These are phyloP conservation scores for Myxozyma mucilagina DNA, from an alignment of 805 yeast species.

Conservation along the genomic window DNA sequence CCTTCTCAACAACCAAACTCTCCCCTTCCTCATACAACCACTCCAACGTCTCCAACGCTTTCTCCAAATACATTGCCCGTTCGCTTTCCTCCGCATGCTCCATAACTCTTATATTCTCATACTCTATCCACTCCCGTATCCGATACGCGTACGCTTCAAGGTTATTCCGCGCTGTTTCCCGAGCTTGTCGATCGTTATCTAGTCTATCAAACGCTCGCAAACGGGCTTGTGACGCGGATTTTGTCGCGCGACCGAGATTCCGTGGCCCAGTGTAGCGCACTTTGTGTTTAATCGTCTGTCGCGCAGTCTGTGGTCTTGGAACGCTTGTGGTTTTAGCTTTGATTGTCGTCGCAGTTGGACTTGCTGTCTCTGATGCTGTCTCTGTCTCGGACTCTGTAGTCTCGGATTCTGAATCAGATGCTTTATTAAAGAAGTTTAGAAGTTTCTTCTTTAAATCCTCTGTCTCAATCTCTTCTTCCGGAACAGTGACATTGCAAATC, in stretches of 20 bases:
- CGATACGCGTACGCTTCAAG: conserved; percentile 75
- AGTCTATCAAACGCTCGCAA: conserved; percentile 53
- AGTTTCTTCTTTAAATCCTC: conserved; percentile 35
- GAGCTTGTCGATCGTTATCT: conserved; percentile 56
- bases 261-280: conserved; percentile 33
- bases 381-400: conserved; percentile 13
- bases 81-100: conserved; percentile 38
- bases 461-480: conserved; percentile 38
- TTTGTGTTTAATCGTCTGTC: conserved; percentile 32
- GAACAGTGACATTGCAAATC: conserved; percentile 32
- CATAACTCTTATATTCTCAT: conserved; percentile 42
- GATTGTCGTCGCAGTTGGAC: conserved; percentile 25
- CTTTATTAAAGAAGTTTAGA: conserved; percentile 20
- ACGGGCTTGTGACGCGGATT: conserved; percentile 49
- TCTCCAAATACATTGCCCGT: conserved; percentile 32
- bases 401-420: not conserved
- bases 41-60: conserved; percentile 52
- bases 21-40: conserved; percentile 80
- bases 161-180: conserved; percentile 62
- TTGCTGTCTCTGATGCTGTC: conserved; percentile 17
- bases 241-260: conserved; percentile 48
- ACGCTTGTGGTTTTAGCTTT: conserved; percentile 24
- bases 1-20: conserved; percentile 46
- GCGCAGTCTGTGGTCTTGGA: conserved; percentile 23
- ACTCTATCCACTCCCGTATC: conserved; percentile 60